phyloP scores from a whole-genome alignment of 306 rosid species.

The Nissolia schottii region DNA sequence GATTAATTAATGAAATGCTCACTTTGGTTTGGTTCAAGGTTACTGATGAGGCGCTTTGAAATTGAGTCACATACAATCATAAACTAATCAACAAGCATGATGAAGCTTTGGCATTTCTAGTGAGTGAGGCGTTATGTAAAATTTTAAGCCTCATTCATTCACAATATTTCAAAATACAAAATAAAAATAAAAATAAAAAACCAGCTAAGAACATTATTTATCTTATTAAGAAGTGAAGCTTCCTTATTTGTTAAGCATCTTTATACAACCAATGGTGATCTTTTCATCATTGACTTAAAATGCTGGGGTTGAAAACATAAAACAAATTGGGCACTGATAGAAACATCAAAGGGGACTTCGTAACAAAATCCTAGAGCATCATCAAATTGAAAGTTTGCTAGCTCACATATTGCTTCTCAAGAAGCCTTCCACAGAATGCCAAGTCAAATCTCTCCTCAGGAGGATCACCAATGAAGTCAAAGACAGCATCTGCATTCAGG shows the following conservation, averaged over 20 bases:
- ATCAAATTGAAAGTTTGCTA: slow-evolving; percentile 22
- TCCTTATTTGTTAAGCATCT: background rate
- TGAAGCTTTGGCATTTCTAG: background rate
- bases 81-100: too few relatives aligned
- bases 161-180: background rate
- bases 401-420: slow-evolving; percentile 86
- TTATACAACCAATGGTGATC: slow-evolving; percentile 16
- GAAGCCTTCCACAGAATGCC: slow-evolving; percentile 82
- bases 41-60: too few relatives aligned
- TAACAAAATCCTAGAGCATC: background rate
- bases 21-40: too few relatives aligned
- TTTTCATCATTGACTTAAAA: slow-evolving; percentile 15
- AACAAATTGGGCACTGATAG: background rate
- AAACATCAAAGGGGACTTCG: slow-evolving; percentile 2
- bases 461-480: slow-evolving; percentile 91
- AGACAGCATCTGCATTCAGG: slow-evolving; percentile 79
- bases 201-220: background rate
- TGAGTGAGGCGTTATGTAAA: background rate
- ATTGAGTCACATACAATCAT: too few relatives aligned
- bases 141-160: background rate
- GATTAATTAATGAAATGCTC: too few relatives aligned
- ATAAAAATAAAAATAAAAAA: too few relatives aligned
- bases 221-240: background rate
- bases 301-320: slow-evolving; percentile 7
- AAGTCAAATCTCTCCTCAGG: slow-evolving; percentile 92